phyloP scores from a whole-genome alignment of 331 rosid species.

The Spiraea crenata region DNA sequence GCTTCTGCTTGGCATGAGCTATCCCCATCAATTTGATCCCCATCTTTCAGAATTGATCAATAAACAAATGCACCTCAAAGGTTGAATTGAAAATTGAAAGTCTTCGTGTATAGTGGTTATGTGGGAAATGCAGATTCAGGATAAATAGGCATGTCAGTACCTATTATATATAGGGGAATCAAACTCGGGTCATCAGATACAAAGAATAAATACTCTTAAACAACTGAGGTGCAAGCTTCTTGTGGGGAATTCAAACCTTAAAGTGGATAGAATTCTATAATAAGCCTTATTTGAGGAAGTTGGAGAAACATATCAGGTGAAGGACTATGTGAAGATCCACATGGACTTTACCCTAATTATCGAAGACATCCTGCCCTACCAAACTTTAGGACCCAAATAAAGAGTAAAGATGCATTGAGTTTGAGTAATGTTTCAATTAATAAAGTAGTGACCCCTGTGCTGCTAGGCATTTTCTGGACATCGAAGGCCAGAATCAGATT shows the following conservation, averaged over 20 bases:
- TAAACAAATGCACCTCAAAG: constrained; percentile 7
- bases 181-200: too few relatives aligned
- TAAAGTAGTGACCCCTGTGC: constrained; percentile 34
- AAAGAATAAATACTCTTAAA: too few relatives aligned
- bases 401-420: constrained; percentile 22
- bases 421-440: constrained; percentile 37
- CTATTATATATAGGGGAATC: constrained; percentile 21
- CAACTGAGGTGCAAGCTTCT: too few relatives aligned
- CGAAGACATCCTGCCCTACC: constrained; percentile 63
- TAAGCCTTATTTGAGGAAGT: constrained; percentile 38
- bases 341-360: constrained; percentile 56
- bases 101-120: not conserved
- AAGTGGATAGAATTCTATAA: constrained; percentile 25
- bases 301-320: constrained; percentile 79
- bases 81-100: not conserved
- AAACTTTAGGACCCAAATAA: constrained; percentile 29
- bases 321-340: constrained; percentile 58
- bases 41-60: constrained; percentile 36
- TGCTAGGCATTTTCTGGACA: constrained; percentile 50
- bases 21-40: constrained; percentile 61
- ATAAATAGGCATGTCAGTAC: constrained; percentile 39
- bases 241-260: constrained; percentile 14
- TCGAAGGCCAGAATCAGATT: constrained; percentile 30
- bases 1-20: constrained; percentile 68
- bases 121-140: constrained; percentile 27